A percentile compares a stretch with the other conserved stretches of the same genome.
These are phyloP conservation scores for Artemisia argyi DNA, from an alignment of 129 eudicot genomes.

Conservation along the genomic window DNA sequence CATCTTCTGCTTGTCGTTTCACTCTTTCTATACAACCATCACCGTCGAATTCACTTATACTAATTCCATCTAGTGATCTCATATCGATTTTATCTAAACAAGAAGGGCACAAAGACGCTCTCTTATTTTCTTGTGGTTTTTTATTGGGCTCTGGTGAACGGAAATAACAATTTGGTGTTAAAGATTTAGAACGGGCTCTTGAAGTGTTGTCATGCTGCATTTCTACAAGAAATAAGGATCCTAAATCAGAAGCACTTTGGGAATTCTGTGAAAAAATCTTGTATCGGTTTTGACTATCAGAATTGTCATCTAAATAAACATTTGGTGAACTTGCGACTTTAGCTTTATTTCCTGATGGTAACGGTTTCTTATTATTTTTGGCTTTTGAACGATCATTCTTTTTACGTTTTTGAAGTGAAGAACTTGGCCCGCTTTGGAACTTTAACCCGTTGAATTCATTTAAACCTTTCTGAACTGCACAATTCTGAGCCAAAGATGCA, in stretches of 20 bases:
- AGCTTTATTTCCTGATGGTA: constrained; percentile 20
- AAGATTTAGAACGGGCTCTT: constrained; percentile 26
- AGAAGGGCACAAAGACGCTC: constrained; percentile 22
- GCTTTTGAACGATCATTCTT: constrained; percentile 14
- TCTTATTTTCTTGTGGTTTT: not conserved
- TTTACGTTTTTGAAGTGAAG: constrained; percentile 22
- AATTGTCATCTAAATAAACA: not conserved
- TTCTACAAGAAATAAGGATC: constrained; percentile 22
- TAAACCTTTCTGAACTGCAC: constrained; percentile 13
- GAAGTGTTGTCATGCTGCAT: constrained; percentile 23
- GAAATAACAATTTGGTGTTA: constrained; percentile 30
- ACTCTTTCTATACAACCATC: constrained; percentile 41
- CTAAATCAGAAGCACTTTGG: constrained; percentile 36
- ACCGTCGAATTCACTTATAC: constrained; percentile 46
- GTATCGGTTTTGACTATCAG: constrained; percentile 18
- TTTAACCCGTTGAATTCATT: constrained; percentile 42
- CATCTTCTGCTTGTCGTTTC: constrained; percentile 60
- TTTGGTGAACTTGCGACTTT: not conserved
- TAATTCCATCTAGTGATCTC: constrained; percentile 45
- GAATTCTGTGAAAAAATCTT: constrained; percentile 26
- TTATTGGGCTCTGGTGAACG: not conserved
- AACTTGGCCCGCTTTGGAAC: constrained; percentile 25
- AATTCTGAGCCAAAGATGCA: constrained; percentile 21
- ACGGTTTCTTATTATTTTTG: constrained; percentile 23
- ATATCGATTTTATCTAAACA: constrained; percentile 39